Evolutionary conservation across 345 rosid genomes (phyloP), one percentile per base, ranked within the genome.

Genomic region (Carallia pectinifolia): DNA sequence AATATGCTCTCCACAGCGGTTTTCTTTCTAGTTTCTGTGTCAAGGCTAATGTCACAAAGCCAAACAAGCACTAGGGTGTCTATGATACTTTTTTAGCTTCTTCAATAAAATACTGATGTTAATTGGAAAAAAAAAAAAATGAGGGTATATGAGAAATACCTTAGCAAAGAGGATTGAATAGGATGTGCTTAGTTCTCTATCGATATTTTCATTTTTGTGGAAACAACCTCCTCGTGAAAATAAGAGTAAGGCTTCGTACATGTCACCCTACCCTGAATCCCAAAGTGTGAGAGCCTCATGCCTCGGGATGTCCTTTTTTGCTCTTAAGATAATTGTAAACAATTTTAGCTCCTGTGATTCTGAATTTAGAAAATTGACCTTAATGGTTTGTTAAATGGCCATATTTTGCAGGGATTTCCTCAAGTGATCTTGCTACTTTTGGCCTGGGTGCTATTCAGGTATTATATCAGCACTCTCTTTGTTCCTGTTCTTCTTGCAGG

Each of bases 371-470:
- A 55, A 23, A 23, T 55, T 7, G 31, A 2, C 31, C 59, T 55
- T 37, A 18, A 64, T 59, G 15, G 23, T 58, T 53, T 39, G 29
- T 3, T 53, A 39, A 36, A 18, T 66, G 38, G 16, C 47, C 6
- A 23, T 40, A 44, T 64, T 58, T 62, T 17, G 4, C 80, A 72
- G 76, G 80, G 34, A 6, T 77, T 62, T 56, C 73, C 31, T 48
- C 72, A 31, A 67, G 76, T 65, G 68, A 77, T 64, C 62, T 68
- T 56, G 80, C 76, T 63, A 72, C 80, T 63, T 53, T 67, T 55
- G 80, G 73, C 59, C 62, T 77, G 58, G 76, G 76, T 18, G 54
- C 64, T 27, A 68, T 77, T 58, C 76, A 77, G 76, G 80, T 72
- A 72, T 36, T 52, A 29, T 38, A 6, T 18, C 44, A 23, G 38